Evolutionary conservation across 2,329 filamentous ascomycete species (phyloP).

Genomic region (Mycocentrospora acerina): DNA sequence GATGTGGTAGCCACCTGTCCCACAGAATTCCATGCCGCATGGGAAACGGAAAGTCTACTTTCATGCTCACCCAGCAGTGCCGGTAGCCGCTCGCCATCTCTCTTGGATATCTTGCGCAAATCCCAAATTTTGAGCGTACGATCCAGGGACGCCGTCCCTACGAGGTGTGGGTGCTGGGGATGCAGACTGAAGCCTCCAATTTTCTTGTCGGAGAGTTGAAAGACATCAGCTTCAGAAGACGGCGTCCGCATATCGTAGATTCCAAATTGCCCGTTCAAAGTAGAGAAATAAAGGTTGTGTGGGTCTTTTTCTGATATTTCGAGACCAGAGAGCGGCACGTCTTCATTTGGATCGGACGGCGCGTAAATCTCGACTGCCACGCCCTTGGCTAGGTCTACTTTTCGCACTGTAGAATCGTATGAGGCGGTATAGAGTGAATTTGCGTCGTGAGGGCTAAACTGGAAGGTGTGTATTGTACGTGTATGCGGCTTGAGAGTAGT

Average conservation of each 20-base stretch:
- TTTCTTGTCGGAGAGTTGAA: constrained; percentile 83
- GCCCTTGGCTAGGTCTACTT: constrained; percentile 79
- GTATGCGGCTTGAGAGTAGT: constrained; percentile 88
- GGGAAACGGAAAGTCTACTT: constrained; percentile 82
- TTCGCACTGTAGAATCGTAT: constrained; percentile 90
- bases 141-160: constrained; percentile 88
- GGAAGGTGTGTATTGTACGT: constrained; percentile 82
- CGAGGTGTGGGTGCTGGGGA: constrained; percentile 74
- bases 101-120: constrained; percentile 72
- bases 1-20: constrained; percentile 89
- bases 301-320: constrained; percentile 73
- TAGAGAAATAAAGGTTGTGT: constrained; percentile 82
- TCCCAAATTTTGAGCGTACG: constrained; percentile 93
- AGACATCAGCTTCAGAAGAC: constrained; percentile 62
- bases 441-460: constrained; percentile 71
- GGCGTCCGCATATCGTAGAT: constrained; percentile 73
- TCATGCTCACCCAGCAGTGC: constrained; percentile 77
- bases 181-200: constrained; percentile 91
- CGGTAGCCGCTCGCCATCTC: constrained; percentile 62
- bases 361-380: constrained; percentile 80
- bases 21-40: constrained; percentile 83
- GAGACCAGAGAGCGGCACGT: constrained; percentile 79
- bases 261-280: constrained; percentile 77
- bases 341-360: constrained; percentile 66
- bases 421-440: constrained; percentile 81